Conservation (phyloP, 495 filamentous ascomycete species). For the Annulohypoxylon moriforme region DNA sequence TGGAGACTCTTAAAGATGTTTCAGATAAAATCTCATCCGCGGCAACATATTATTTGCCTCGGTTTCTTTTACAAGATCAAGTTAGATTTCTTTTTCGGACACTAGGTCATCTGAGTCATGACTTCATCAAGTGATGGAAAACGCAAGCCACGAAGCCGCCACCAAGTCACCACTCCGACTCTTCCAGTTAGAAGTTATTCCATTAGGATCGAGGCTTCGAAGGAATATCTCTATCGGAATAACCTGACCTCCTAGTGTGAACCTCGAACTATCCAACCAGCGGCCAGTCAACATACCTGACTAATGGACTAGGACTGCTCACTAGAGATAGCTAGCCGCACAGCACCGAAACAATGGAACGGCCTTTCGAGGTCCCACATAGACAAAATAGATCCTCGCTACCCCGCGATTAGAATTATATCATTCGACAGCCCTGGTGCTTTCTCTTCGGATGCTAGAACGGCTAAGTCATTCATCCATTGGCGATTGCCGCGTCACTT, state of each 20-base stretch:
- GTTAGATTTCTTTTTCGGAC: background rate
- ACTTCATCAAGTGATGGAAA: background rate
- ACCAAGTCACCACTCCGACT: background rate
- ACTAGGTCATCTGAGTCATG: background rate
- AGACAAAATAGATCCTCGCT: constrained; percentile 20
- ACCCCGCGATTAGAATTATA: constrained; percentile 34
- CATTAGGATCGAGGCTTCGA: background rate
- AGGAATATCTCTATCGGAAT: background rate
- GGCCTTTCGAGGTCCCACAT: background rate
- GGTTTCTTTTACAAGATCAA: background rate
- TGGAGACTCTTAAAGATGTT: background rate
- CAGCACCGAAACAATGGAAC: constrained; percentile 25
- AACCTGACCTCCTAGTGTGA: background rate
- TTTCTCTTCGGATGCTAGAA: constrained; percentile 9
- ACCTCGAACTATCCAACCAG: background rate
- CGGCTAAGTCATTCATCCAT: constrained; percentile 11
- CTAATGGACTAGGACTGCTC: background rate
- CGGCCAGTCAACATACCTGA: background rate
- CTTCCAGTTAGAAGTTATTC: background rate
- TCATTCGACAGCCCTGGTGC: constrained; percentile 10
- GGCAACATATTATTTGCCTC: background rate
- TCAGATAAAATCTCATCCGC: background rate
- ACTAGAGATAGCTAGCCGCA: background rate
- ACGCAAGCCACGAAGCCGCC: background rate
- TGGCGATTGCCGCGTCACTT: background rate